Evolutionary conservation across 768 basidiomycete species (phyloP).

Genomic region (Russula griseocarnosa): DNA sequence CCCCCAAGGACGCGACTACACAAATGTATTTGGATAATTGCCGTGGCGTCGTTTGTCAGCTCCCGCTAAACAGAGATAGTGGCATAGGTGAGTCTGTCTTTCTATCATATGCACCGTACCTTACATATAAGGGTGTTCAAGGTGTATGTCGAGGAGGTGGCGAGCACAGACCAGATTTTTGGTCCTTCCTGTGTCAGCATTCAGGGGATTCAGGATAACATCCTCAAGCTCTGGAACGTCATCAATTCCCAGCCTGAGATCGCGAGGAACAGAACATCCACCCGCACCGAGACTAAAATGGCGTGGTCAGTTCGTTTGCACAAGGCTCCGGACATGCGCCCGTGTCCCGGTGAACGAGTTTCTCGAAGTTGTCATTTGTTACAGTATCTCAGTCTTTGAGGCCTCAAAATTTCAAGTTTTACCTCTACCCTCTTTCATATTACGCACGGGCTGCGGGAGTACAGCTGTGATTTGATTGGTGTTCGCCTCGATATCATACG

Average conservation of each 20-base stretch:
- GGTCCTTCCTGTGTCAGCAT: neutral
- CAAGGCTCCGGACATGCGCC: neutral
- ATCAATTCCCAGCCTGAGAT: too few species aligned
- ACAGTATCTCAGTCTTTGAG: neutral
- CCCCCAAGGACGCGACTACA: slow-evolving; percentile 87
- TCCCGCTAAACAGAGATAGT: slow-evolving; percentile 93
- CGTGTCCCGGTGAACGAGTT: neutral
- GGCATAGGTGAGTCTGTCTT: slow-evolving; percentile 57
- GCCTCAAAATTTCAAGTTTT: neutral
- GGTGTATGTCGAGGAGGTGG: neutral
- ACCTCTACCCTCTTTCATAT: neutral
- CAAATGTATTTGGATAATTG: slow-evolving; percentile 89
- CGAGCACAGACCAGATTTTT: neutral
- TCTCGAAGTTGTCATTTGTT: neutral
- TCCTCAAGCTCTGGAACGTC: neutral
- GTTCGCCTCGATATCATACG: slow-evolving; percentile 95
- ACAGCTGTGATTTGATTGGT: slow-evolving; percentile 92
- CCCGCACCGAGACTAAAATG: too few species aligned
- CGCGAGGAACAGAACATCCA: too few species aligned
- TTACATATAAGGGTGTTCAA: neutral
- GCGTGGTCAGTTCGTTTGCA: too few species aligned
- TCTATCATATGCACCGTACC: neutral
- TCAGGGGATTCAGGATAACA: neutral
- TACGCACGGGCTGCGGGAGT: slow-evolving; percentile 86
- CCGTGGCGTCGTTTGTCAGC: slow-evolving; percentile 69